Evolutionary conservation across 331 rosid species (phyloP).

Genomic region (Quercus phellos): DNA sequence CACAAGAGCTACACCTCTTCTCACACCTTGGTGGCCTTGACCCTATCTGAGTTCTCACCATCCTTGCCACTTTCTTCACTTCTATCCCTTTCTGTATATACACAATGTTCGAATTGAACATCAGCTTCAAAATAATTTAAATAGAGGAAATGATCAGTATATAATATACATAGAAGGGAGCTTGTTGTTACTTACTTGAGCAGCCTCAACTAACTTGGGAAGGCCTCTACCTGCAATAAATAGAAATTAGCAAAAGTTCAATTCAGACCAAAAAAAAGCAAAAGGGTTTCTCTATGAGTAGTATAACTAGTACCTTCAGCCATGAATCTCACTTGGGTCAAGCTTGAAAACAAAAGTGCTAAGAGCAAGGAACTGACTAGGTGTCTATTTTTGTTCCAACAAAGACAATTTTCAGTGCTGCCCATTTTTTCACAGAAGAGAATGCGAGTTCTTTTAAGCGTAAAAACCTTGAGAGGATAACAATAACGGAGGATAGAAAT

Average conservation of each 20-base stretch:
- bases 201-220: conserved; percentile 28
- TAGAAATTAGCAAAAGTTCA: background rate
- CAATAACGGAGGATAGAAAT: background rate
- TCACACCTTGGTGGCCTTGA: conserved; percentile 76
- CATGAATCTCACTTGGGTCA: conserved; percentile 32
- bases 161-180: background rate
- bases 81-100: conserved; percentile 29
- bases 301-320: conserved; percentile 50
- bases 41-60: conserved; percentile 40
- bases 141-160: background rate
- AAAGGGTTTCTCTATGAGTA: background rate
- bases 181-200: conserved; percentile 30
- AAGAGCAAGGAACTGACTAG: conserved; percentile 27
- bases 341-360: conserved; percentile 42
- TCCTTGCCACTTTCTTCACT: conserved; percentile 18
- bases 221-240: conserved; percentile 52
- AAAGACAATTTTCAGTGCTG: conserved; percentile 36
- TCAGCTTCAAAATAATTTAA: background rate
- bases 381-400: conserved; percentile 43
- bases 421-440: conserved; percentile 43
- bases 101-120: background rate
- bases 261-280: background rate
- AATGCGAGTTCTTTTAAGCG: conserved; percentile 20
- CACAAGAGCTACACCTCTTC: conserved; percentile 50
- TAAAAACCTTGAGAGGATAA: conserved; percentile 33